Evolutionary conservation across 768 basidiomycete species (phyloP), one percentile per base, ranked within the genome.

Genomic region (Leucocoprinus sp.): DNA sequence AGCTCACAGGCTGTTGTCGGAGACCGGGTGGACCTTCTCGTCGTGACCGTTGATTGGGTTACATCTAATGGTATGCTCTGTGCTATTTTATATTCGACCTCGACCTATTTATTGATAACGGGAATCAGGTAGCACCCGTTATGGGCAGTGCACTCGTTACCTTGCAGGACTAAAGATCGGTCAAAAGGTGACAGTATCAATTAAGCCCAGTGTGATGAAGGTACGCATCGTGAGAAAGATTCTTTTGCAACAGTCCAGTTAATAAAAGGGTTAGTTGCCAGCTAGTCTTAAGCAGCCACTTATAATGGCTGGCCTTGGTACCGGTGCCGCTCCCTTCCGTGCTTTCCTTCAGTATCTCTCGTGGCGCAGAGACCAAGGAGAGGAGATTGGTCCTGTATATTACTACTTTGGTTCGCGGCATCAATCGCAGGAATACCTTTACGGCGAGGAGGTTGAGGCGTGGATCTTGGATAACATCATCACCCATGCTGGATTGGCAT

Each of bases 171-270:
- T 99, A 35, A 76, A 78, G 57, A 61, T 84, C 28, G 96, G 95
- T 15, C 86, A 90, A 60, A 84, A 95, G 64, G 93, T 97, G 17
- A 97, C 93, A 0, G 95, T 96, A 7, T 97, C 93, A 5, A 85
- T 98, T 66, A 96, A 96, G 64, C 96, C 96, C 19, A 96, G 93
- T 59, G 96, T 99, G 22, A 98, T 99, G 96, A 98, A 97, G 76
- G 88, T 90, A 47, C 18, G 72, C 61, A 18, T 11, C 14, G 29
- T 42, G 8, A 37, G 33, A n/a, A 9, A 27, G 36, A 23, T 18
- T 14, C 44, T 33, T 22, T 43, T 34, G 26, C 31, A 26, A 28
- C 31, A 31, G 23, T 44, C 14, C 8, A 14, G 11, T 42, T 60
- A 22, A 62, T 36, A 3, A 43, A 36, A 26, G 33, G 7, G 38